Evolutionary conservation across 1,284 basidiomycete genomes (phyloP), one percentile per base, ranked within the genome.

Genomic region (Sphaerobolus stellatus): DNA sequence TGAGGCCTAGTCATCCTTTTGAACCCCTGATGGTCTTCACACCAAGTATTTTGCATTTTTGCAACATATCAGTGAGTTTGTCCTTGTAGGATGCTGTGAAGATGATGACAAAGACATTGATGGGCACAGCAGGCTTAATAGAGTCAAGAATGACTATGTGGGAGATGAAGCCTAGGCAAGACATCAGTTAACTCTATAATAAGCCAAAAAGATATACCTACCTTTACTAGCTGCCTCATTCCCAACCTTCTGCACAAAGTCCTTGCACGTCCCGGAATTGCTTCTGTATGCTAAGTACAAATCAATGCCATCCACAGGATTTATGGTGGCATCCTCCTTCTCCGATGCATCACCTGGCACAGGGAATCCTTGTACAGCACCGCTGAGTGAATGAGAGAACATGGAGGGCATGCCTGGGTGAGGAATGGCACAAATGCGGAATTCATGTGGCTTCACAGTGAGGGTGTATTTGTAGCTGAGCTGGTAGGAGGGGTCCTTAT

Each of bases 61-160:
- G n/a, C n/a, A n/a, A n/a, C n/a, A n/a, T 79, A 64, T 80, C 77
- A 1, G 78, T 74, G 6, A 78, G 78, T 61, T 77, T 70, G 46
- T 75, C 80, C 67, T 82, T 79, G 61, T 78, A 81, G 1, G 75
- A 78, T 4, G 79, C 78, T 7, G 79, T 80, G 50, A 79, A 66
- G 48, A 81, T 75, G 27, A 80, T 62, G 1, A 80, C 69, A 1
- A 79, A 78, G 1, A 76, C 76, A 58, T 79, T 74, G 3, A 68
- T 75, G 1, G 78, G 77, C 0, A 81, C 52, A 41, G 71, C 66
- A 2, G 67, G 70, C 9, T 68, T 62, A 3, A 69, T 69, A 3
- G 74, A 74, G 62, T 81, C 78, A 30, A 81, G 67, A 13, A 75
- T 76, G 5, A 70, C 72, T 25, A 80, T 62, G 2, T 60, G 64